These are phyloP conservation scores for Laetiporus sulphureus DNA, from an alignment of 1,284 basidiomycete species.

Conservation along the genomic window DNA sequence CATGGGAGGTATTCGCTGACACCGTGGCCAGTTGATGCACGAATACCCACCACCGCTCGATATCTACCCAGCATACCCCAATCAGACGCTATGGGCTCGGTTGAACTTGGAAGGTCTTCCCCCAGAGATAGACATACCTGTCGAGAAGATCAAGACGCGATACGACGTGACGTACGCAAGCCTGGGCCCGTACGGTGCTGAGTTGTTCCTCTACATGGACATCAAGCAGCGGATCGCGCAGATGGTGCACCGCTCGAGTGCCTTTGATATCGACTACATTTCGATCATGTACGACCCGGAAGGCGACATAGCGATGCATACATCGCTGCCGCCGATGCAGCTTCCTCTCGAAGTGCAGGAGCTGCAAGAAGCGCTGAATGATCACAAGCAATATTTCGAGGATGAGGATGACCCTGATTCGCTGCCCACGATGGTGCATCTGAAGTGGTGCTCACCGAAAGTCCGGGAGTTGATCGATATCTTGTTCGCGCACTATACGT, in stretches of 20 bases:
- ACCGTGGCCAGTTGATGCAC: slow-evolving; percentile 42
- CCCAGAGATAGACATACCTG: slow-evolving; percentile 40
- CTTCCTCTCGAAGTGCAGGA: slow-evolving; percentile 35
- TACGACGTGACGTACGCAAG: slow-evolving; percentile 50
- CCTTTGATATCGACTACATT: slow-evolving; percentile 17
- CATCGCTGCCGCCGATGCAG: slow-evolving; percentile 10
- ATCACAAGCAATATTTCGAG: slow-evolving; percentile 47
- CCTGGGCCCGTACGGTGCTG: slow-evolving; percentile 49
- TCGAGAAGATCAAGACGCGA: slow-evolving; percentile 49
- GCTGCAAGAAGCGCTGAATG: slow-evolving; percentile 42
- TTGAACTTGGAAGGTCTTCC: slow-evolving; percentile 41
- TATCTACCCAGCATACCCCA: slow-evolving; percentile 45
- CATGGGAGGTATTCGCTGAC: slow-evolving; percentile 2
- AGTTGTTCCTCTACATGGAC: slow-evolving; percentile 57
- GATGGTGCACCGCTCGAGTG: slow-evolving; percentile 26
- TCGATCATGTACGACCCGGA: slow-evolving; percentile 12
- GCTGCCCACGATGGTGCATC: slow-evolving; percentile 36
- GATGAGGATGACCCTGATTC: slow-evolving; percentile 17
- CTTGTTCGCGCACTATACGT: slow-evolving; percentile 46
- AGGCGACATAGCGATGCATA: slow-evolving; percentile 6
- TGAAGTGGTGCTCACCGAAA: slow-evolving; percentile 70
- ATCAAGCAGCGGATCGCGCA: slow-evolving; percentile 41
- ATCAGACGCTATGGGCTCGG: slow-evolving; percentile 46
- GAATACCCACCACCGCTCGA: slow-evolving; percentile 46
- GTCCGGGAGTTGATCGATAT: slow-evolving; percentile 53